phyloP scores from a whole-genome alignment of 176 grass and related monocot genomes.

The Pontederia crassipes region DNA sequence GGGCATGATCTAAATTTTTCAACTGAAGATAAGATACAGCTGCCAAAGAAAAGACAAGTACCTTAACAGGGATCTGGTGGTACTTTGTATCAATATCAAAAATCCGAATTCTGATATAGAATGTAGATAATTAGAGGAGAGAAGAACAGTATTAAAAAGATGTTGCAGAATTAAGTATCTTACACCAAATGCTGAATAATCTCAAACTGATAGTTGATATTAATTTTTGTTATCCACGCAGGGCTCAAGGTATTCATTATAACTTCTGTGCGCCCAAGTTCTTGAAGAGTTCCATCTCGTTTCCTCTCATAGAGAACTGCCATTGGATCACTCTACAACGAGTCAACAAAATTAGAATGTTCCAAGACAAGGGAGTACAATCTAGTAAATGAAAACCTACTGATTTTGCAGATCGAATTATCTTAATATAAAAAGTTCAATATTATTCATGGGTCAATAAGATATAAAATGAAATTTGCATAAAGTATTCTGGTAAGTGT shows the following conservation, averaged over 20 bases:
- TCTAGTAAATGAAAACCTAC: background rate
- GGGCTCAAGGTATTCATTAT: constrained; percentile 73
- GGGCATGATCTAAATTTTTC: background rate
- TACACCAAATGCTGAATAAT: constrained; percentile 82
- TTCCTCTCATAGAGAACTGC: constrained; percentile 52
- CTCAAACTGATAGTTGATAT: constrained; percentile 91
- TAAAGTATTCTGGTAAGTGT: too few species aligned
- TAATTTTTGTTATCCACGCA: constrained; percentile 76
- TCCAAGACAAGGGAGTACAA: background rate
- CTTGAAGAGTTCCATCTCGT: constrained; percentile 60
- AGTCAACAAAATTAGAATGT: constrained; percentile 9
- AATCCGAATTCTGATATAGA: constrained; percentile 51
- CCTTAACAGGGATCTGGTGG: constrained; percentile 72
- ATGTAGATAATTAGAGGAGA: constrained; percentile 14
- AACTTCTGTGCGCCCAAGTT: constrained; percentile 91
- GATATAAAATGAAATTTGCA: too few species aligned
- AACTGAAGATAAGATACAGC: constrained; percentile 5
- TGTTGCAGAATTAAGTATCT: constrained; percentile 18
- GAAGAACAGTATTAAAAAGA: background rate
- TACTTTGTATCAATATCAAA: constrained; percentile 93
- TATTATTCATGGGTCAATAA: too few species aligned
- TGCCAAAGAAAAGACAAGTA: constrained; percentile 17
- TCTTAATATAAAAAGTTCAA: too few species aligned
- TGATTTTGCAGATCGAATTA: background rate
- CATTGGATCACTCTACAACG: constrained; percentile 84